These are phyloP conservation scores for Podospora pseudocomata DNA, from an alignment of 495 filamentous ascomycete genomes.

Conservation along the genomic window DNA sequence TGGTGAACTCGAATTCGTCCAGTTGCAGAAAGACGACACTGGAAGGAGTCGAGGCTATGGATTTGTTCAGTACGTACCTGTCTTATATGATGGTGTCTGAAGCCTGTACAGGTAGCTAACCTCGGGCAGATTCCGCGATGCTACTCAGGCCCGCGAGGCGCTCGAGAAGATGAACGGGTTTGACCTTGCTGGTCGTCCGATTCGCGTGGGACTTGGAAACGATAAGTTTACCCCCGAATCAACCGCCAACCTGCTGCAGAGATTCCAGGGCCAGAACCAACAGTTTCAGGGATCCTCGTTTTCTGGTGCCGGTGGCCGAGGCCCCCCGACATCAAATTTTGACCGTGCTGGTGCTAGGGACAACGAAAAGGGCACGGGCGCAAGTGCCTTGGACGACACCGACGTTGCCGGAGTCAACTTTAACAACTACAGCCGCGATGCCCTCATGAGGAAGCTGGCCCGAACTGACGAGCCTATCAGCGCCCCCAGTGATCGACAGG, in stretches of 20 bases:
- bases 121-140: slow-evolving; percentile 78
- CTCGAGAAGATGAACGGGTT: slow-evolving; percentile 99
- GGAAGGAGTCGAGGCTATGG: slow-evolving; percentile 93
- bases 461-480: slow-evolving; percentile 84
- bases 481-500: slow-evolving; percentile 61
- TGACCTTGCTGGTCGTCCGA: slow-evolving; percentile 94
- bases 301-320: slow-evolving; percentile 85
- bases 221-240: slow-evolving; percentile 99
- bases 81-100: not conserved
- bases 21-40: slow-evolving; percentile 91
- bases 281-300: slow-evolving; percentile 92
- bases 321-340: slow-evolving; percentile 83
- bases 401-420: slow-evolving; percentile 98
- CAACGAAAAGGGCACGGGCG: slow-evolving; percentile 84
- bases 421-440: slow-evolving; percentile 97
- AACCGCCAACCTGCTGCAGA: slow-evolving; percentile 83
- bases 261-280: slow-evolving; percentile 76
- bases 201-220: slow-evolving; percentile 98
- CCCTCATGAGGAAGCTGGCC: slow-evolving; percentile 95
- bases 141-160: slow-evolving; percentile 85
- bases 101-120: slow-evolving; percentile 1
- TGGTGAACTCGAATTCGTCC: slow-evolving; percentile 95
- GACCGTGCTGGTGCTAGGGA: slow-evolving; percentile 91
- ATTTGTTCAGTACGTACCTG: slow-evolving; percentile 87
- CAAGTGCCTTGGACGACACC: slow-evolving; percentile 95